Conservation (phyloP, 2,329 filamentous ascomycete species). For the Xylaria sp. region DNA sequence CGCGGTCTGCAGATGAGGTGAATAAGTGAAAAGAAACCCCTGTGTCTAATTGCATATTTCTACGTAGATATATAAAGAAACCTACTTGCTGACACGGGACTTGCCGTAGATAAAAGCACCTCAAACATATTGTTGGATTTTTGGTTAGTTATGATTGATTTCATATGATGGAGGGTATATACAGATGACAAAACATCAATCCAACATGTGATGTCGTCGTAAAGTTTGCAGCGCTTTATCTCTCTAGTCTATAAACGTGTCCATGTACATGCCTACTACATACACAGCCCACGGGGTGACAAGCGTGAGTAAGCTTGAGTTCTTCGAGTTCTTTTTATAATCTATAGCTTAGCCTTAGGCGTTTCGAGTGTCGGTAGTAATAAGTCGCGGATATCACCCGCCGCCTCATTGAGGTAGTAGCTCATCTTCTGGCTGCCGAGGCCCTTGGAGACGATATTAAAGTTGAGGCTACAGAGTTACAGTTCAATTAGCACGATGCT, state of each 20-base stretch:
- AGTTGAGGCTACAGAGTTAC: slow-evolving; percentile 79
- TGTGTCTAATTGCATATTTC: no score
- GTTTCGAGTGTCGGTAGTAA: slow-evolving; percentile 81
- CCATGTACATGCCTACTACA: background rate
- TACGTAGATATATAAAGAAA: no score
- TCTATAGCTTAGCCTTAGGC: slow-evolving; percentile 88
- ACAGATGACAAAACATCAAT: slow-evolving; percentile 15
- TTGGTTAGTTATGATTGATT: background rate
- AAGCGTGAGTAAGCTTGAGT: slow-evolving; percentile 12
- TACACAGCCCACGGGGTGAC: background rate
- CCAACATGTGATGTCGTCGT: background rate
- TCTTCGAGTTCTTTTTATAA: background rate
- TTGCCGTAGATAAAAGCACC: no score
- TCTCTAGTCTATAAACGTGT: slow-evolving; percentile 19
- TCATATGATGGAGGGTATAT: slow-evolving; percentile 19
- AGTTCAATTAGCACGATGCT: slow-evolving; percentile 30
- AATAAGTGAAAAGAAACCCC: no score
- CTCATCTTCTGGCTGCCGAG: slow-evolving; percentile 89
- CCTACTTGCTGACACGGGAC: no score
- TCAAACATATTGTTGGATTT: background rate
- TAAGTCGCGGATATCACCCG: slow-evolving; percentile 86
- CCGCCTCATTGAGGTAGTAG: slow-evolving; percentile 94
- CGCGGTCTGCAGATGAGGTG: no score
- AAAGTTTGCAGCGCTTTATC: slow-evolving; percentile 2
- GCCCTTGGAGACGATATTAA: slow-evolving; percentile 96